phyloP scores from a whole-genome alignment of 2,329 filamentous ascomycete genomes.

The Diaporthe helianthi region DNA sequence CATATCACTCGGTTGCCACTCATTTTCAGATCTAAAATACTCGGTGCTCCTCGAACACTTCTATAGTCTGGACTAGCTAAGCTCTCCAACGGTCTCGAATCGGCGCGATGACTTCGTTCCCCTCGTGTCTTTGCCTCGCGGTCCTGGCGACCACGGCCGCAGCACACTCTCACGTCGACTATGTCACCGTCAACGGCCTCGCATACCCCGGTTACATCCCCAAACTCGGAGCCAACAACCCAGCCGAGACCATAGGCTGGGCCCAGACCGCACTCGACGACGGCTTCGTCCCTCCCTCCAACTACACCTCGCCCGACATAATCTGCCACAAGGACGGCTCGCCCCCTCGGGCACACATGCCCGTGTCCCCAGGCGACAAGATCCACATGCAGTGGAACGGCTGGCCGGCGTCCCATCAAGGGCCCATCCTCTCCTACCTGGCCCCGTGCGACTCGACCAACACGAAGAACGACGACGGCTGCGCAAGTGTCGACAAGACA shows the following conservation, averaged over 20 bases:
- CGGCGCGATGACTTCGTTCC: background rate
- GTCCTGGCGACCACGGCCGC: background rate
- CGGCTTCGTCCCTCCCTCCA: slow-evolving; percentile 57
- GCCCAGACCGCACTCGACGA: slow-evolving; percentile 55
- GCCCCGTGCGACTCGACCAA: slow-evolving; percentile 43
- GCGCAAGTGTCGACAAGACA: slow-evolving; percentile 48
- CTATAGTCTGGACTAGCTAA: background rate
- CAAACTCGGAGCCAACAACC: slow-evolving; percentile 32
- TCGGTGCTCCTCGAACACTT: background rate
- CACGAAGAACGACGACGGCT: slow-evolving; percentile 43
- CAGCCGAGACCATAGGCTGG: slow-evolving; percentile 57
- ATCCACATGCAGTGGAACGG: slow-evolving; percentile 67
- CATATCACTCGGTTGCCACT: background rate
- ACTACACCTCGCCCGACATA: slow-evolving; percentile 59
- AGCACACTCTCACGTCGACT: slow-evolving; percentile 43
- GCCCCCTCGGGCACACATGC: slow-evolving; percentile 56
- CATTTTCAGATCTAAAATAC: background rate
- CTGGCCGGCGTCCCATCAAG: slow-evolving; percentile 62
- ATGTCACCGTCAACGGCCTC: slow-evolving; percentile 52
- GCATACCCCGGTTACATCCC: slow-evolving; percentile 53
- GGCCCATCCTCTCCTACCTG: slow-evolving; percentile 50
- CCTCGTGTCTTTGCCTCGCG: background rate
- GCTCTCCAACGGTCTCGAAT: background rate
- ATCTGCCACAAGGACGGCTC: slow-evolving; percentile 67
- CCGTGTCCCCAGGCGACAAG: slow-evolving; percentile 62